phyloP scores from a whole-genome alignment of 75 land plant genomes.

The Larix kaempferi region DNA sequence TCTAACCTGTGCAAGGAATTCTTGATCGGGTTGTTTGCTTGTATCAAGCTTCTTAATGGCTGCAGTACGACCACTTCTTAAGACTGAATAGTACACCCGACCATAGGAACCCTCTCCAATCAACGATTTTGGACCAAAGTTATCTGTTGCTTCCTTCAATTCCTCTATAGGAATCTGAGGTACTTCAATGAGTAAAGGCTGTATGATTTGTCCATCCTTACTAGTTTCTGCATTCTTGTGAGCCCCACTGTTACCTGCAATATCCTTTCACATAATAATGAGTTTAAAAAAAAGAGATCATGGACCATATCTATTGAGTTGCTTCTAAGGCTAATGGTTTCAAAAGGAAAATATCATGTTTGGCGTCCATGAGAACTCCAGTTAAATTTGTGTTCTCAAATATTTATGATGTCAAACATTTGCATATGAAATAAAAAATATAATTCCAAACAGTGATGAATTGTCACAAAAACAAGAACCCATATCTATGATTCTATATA shows the following conservation, averaged over 20 bases:
- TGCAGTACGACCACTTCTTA: constrained; percentile 64
- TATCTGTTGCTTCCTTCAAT: constrained; percentile 71
- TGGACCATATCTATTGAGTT: neutral
- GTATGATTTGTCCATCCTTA: constrained; percentile 34
- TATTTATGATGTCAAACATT: neutral
- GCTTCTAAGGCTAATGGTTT: neutral
- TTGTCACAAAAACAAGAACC: neutral
- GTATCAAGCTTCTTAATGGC: constrained; percentile 87
- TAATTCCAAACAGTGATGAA: neutral
- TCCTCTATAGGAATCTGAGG: constrained; percentile 67
- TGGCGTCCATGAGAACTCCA: neutral
- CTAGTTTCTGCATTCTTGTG: constrained; percentile 25
- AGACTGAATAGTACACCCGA: constrained; percentile 71
- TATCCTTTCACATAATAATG: neutral
- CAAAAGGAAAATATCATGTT: neutral
- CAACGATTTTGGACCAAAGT: constrained; percentile 66
- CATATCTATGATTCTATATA: neutral
- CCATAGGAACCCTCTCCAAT: constrained; percentile 97
- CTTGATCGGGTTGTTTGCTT: constrained; percentile 73
- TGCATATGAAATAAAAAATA: neutral
- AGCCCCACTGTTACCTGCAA: constrained; percentile 34
- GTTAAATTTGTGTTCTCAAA: neutral
- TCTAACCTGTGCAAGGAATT: constrained; percentile 80
- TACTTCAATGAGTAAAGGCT: constrained; percentile 61
- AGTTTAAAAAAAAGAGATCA: neutral